Base-by-base conservation (phyloP, 2,329 filamentous ascomycete species). In the Colletotrichum cordylinicola region DNA sequence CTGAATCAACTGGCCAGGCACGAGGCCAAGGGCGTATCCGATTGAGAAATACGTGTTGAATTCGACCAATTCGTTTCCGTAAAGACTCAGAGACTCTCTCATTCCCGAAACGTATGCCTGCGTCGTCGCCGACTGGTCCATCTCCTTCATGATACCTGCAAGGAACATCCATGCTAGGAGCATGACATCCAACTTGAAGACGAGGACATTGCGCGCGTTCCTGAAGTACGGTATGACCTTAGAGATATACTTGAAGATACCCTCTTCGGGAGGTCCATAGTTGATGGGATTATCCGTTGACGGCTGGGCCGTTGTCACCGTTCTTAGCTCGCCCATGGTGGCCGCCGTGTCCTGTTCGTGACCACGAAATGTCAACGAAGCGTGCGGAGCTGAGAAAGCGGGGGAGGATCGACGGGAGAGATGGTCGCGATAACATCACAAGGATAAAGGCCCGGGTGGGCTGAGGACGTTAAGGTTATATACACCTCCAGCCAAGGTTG, bases 61-160 rank as follows among this genome's bases (percentile, higher is more conserved):
- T 24, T 77, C 67, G 12, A 78, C 78, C 33, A 76, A 78, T 77
- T 85, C 79, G 62, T 84, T 83, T 9, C 82, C 83, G 24, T 82
- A 79, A 2, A 86, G 81, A 2, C 67, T 67, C 8, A 84, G 76
- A 64, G 84, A 83, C 55, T 83, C 81, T 37, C 84, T 83, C 85
- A 86, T 86, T 1, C 85, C 85, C 0, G 82, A 84, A 12, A 86
- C 84, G 61, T 86, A 86, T 21, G 85, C 85, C n/a, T 79, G 82
- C 60, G 80, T 84, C 77, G 82, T 84, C 60, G 83, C 84, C 8
- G 81, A 80, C 74, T 85, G 84, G 70, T 86, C 85, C 31, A 84
- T 79, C 71, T 76, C 73, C 48, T 78, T 78, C 71, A 78, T 77
- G 72, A 78, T 75, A 31, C 76, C 75, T 27, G 77, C 77, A 13